Conservation (phyloP, 176 grass and related monocot genomes). For the Saccharum officinarum region DNA sequence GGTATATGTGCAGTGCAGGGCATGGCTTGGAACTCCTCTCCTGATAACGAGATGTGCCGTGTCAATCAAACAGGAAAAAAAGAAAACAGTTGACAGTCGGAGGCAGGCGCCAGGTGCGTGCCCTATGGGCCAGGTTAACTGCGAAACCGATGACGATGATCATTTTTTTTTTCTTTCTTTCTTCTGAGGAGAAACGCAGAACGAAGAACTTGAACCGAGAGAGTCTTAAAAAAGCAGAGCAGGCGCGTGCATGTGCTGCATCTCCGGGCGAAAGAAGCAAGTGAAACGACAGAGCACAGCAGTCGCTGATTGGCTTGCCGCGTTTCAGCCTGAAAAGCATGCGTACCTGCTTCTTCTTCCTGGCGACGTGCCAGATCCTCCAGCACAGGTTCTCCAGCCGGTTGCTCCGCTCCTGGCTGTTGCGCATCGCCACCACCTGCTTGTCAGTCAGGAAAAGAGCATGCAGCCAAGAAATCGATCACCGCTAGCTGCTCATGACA, state of each 20-base stretch:
- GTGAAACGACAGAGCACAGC: too few species aligned
- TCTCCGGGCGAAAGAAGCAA: too few species aligned
- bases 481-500: neutral
- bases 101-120: neutral
- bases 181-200: too few species aligned
- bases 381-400: constrained; percentile 91
- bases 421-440: constrained; percentile 85
- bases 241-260: too few species aligned
- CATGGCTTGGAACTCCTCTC: neutral
- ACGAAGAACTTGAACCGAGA: too few species aligned
- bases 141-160: neutral
- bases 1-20: neutral
- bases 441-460: too few species aligned
- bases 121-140: constrained; percentile 23
- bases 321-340: neutral
- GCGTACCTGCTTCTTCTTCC: constrained; percentile 85
- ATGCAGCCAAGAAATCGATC: too few species aligned
- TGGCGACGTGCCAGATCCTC: constrained; percentile 92
- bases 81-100: neutral
- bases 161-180: too few species aligned
- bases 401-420: constrained; percentile 81
- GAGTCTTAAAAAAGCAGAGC: too few species aligned
- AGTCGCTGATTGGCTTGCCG: too few species aligned
- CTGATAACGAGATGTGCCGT: neutral
- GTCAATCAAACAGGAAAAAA: neutral